phyloP scores from a whole-genome alignment of 306 rosid species.

The Chamaecrista fasciculata region DNA sequence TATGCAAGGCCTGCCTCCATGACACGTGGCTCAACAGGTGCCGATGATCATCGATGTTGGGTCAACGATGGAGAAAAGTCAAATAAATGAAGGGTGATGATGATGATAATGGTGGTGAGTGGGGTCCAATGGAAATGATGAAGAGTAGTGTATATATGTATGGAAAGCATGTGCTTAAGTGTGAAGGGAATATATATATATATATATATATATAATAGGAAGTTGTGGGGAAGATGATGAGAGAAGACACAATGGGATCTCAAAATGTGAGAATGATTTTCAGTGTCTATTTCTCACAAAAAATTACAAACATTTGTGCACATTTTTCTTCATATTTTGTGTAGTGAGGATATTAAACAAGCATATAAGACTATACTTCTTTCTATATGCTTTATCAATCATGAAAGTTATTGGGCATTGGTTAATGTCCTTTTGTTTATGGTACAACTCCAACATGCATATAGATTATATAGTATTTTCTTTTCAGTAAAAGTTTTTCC shows the following conservation, averaged over 20 bases:
- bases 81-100: background rate
- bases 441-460: background rate
- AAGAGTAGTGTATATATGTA: background rate
- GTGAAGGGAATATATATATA: background rate
- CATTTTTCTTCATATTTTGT: background rate
- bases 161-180: background rate
- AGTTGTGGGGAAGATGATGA: background rate
- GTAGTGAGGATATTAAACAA: background rate
- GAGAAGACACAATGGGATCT: background rate
- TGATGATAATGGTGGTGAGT: background rate
- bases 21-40: background rate
- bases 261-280: too few relatives aligned
- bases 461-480: too few relatives aligned
- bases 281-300: too few relatives aligned
- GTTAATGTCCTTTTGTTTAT: background rate
- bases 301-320: too few relatives aligned
- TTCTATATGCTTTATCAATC: background rate
- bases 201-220: too few relatives aligned
- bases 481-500: too few relatives aligned
- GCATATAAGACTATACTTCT: background rate
- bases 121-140: constrained; percentile 7
- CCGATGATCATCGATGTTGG: background rate
- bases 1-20: background rate
- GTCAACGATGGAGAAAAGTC: background rate
- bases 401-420: background rate